phyloP scores from a whole-genome alignment of 2,329 filamentous ascomycete genomes.

The Samsoniella hepiali region DNA sequence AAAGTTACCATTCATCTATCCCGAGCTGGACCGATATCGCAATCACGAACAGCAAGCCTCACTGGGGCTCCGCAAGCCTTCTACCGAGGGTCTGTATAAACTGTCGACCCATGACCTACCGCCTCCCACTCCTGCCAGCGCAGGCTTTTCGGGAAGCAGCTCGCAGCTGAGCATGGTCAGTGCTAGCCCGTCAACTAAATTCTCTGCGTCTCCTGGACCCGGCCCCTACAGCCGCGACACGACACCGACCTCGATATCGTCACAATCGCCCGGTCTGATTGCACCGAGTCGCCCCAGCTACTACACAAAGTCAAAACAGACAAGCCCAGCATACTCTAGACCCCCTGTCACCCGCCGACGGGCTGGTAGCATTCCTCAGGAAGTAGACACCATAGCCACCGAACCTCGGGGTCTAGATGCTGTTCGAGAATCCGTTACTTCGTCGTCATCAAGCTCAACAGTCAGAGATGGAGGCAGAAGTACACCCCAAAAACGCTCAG shows the following conservation, averaged over 20 bases:
- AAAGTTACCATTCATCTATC: conserved; percentile 50
- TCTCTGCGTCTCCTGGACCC: conserved; percentile 68
- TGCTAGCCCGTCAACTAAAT: conserved; percentile 70
- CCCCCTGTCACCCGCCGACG: conserved; percentile 60
- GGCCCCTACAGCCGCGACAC: conserved; percentile 73
- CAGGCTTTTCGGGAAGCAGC: conserved; percentile 56
- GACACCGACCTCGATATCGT: conserved; percentile 74
- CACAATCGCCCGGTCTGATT: conserved; percentile 65
- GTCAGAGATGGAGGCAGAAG: conserved; percentile 50
- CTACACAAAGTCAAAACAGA: conserved; percentile 48
- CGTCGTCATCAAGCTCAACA: conserved; percentile 70
- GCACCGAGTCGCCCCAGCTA: conserved; percentile 43
- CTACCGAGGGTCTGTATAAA: conserved; percentile 50
- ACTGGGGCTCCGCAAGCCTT: conserved; percentile 31
- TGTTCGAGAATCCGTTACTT: conserved; percentile 67
- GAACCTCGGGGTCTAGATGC: conserved; percentile 59
- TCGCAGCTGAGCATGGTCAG: conserved; percentile 59
- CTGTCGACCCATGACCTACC: conserved; percentile 63
- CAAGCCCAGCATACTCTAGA: conserved; percentile 53
- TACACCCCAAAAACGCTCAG: conserved; percentile 41
- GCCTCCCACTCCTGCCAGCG: conserved; percentile 56
- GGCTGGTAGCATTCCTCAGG: conserved; percentile 53
- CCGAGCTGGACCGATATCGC: conserved; percentile 61
- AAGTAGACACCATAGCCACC: conserved; percentile 41
- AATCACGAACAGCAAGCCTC: conserved; percentile 39